phyloP scores from a whole-genome alignment of 1,284 basidiomycete genomes.

The Cryptococcus floricola region DNA sequence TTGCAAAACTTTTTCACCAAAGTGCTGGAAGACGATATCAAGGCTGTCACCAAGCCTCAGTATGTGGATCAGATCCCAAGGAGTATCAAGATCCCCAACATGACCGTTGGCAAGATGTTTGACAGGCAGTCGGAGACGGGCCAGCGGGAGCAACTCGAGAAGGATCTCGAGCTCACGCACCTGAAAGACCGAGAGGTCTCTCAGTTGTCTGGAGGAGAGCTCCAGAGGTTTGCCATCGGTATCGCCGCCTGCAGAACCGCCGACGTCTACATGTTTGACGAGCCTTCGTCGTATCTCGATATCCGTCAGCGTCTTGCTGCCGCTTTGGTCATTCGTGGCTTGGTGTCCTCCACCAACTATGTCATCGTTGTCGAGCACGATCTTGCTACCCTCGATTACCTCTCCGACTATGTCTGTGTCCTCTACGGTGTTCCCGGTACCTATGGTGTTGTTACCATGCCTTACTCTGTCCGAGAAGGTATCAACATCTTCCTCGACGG shows the following conservation, averaged over 20 bases:
- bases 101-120: slow-evolving; percentile 84
- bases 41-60: slow-evolving; percentile 97
- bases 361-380: slow-evolving; percentile 97
- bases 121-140: slow-evolving; percentile 58
- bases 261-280: slow-evolving; percentile 69
- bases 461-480: slow-evolving; percentile 92
- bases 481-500: slow-evolving; percentile 99
- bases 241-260: slow-evolving; percentile 68
- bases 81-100: slow-evolving; percentile 77
- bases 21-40: slow-evolving; percentile 95
- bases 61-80: slow-evolving; percentile 97
- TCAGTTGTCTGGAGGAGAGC: slow-evolving; percentile 89
- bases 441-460: slow-evolving; percentile 97
- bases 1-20: slow-evolving; percentile 98
- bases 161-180: slow-evolving; percentile 77
- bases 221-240: slow-evolving; percentile 79
- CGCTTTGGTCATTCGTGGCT: slow-evolving; percentile 88
- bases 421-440: slow-evolving; percentile 94
- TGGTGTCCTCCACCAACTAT: slow-evolving; percentile 76
- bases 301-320: slow-evolving; percentile 88
- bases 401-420: slow-evolving; percentile 95
- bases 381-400: slow-evolving; percentile 90
- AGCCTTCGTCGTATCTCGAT: slow-evolving; percentile 95
- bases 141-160: slow-evolving; percentile 71
- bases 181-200: slow-evolving; percentile 76